Percentiles rank a stretch among this genome's conserved stretches.
Conservation (phyloP, 2,329 filamentous ascomycete genomes). For the Harringtonia aguacate region DNA sequence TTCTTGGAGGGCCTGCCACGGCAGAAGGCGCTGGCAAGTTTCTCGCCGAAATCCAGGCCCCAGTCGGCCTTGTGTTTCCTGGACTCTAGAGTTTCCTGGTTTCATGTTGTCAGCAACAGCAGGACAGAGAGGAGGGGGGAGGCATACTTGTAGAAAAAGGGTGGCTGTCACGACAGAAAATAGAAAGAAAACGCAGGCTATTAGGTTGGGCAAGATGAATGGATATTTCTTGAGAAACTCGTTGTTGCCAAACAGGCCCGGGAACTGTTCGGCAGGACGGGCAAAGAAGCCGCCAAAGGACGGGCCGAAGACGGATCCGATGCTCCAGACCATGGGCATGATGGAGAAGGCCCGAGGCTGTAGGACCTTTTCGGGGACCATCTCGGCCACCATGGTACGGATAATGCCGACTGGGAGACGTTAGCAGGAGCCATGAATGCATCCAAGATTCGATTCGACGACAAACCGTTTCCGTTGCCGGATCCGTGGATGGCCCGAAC, state of each 20-base stretch:
- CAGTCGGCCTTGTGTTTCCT: conserved; percentile 61
- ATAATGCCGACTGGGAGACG: conserved; percentile 89
- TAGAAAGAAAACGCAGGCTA: conserved; percentile 66
- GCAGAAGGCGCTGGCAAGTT: conserved; percentile 35
- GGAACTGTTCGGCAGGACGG: conserved; percentile 66
- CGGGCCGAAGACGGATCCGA: conserved; percentile 82
- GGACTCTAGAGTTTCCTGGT: conserved; percentile 66
- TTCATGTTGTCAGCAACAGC: too few relatives aligned
- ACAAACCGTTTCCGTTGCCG: conserved; percentile 69
- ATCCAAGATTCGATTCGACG: neutral
- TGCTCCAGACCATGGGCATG: conserved; percentile 83
- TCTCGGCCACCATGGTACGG: conserved; percentile 82
- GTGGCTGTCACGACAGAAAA: conserved; percentile 63
- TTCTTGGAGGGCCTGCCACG: conserved; percentile 4
- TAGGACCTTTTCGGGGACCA: conserved; percentile 77
- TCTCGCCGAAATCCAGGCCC: conserved; percentile 62
- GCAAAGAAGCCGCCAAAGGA: conserved; percentile 80
- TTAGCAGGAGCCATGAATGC: conserved; percentile 7
- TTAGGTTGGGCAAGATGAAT: conserved; percentile 74
- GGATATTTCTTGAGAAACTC: conserved; percentile 66
- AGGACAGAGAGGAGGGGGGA: neutral
- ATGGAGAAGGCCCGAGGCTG: conserved; percentile 85
- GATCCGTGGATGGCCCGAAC: conserved; percentile 70
- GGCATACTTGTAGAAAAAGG: conserved; percentile 60
- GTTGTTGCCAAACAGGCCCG: conserved; percentile 55